Evolutionary conservation across 1,284 basidiomycete species (phyloP).

Genomic region (Ustilago sp.): DNA sequence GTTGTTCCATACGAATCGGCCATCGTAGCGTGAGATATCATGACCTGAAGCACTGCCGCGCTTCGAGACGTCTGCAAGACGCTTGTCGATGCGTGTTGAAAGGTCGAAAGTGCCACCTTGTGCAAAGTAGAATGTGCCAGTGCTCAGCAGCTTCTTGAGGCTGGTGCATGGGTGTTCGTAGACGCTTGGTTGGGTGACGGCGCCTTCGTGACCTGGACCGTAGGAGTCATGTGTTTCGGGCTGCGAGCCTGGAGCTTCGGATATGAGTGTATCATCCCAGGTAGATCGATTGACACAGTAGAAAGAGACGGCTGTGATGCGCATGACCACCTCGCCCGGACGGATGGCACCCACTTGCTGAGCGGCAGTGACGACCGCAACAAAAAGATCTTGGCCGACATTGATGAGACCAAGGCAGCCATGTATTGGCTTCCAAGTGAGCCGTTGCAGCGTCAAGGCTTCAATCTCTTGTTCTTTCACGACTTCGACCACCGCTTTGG

Average conservation of each 20-base stretch:
- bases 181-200: constrained; percentile 45
- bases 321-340: constrained; percentile 47
- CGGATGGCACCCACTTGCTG: constrained; percentile 55
- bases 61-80: constrained; percentile 71
- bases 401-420: constrained; percentile 65
- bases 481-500: constrained; percentile 53
- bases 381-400: constrained; percentile 62
- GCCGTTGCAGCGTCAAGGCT: constrained; percentile 29
- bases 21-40: constrained; percentile 66
- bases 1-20: constrained; percentile 79
- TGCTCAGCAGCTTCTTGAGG: constrained; percentile 89
- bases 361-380: constrained; percentile 57
- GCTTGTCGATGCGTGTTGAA: constrained; percentile 55
- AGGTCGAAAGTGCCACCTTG: constrained; percentile 86
- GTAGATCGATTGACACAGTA: constrained; percentile 60
- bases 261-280: constrained; percentile 57
- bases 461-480: constrained; percentile 43
- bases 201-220: constrained; percentile 35
- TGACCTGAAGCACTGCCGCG: constrained; percentile 41
- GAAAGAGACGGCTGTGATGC: constrained; percentile 62
- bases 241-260: constrained; percentile 28
- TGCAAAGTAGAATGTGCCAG: constrained; percentile 94
- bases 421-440: constrained; percentile 37
- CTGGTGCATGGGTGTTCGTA: constrained; percentile 91
- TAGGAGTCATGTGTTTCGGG: constrained; percentile 46